Conservation (phyloP, 441 rosid genomes). For the Biscutella laevigata region DNA sequence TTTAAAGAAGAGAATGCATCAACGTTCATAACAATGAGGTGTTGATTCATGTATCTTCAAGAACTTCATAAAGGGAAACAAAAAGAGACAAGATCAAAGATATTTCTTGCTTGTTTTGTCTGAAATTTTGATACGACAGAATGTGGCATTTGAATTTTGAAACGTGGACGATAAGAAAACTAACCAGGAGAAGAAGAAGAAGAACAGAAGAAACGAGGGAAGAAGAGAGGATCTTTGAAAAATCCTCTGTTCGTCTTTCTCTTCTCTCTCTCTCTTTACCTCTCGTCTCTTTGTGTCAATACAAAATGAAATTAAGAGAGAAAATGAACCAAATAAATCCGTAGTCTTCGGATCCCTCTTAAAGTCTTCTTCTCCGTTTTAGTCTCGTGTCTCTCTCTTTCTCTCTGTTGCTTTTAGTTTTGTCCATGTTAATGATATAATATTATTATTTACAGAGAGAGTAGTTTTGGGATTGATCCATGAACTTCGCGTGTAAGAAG, state of each 20-base stretch:
- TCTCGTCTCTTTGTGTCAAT: slow-evolving; percentile 22
- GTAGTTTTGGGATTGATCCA: slow-evolving; percentile 16
- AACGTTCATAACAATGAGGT: slow-evolving; percentile 20
- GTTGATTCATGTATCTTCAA: slow-evolving; percentile 27
- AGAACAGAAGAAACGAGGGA: slow-evolving; percentile 3
- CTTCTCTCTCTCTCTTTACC: slow-evolving; percentile 16
- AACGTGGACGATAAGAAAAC: slow-evolving; percentile 19
- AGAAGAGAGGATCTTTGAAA: slow-evolving; percentile 29
- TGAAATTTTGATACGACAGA: background rate
- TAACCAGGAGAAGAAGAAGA: slow-evolving; percentile 16
- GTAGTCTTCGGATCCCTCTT: slow-evolving; percentile 26
- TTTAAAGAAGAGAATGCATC: slow-evolving; percentile 8
- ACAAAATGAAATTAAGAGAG: background rate
- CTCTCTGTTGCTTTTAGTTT: background rate
- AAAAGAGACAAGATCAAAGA: background rate
- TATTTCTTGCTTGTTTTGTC: background rate
- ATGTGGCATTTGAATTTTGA: slow-evolving; percentile 3
- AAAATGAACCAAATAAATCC: background rate
- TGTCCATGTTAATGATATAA: background rate
- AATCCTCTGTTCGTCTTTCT: slow-evolving; percentile 28
- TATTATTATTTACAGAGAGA: slow-evolving; percentile 7
- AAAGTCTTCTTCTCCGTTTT: slow-evolving; percentile 20
- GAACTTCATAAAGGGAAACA: background rate
- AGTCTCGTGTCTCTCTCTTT: slow-evolving; percentile 19
- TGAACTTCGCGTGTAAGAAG: slow-evolving; percentile 20